Percentiles rank a stretch among this genome's conserved stretches.
Conservation (phyloP, 306 rosid species). For the Ormosia emarginata region DNA sequence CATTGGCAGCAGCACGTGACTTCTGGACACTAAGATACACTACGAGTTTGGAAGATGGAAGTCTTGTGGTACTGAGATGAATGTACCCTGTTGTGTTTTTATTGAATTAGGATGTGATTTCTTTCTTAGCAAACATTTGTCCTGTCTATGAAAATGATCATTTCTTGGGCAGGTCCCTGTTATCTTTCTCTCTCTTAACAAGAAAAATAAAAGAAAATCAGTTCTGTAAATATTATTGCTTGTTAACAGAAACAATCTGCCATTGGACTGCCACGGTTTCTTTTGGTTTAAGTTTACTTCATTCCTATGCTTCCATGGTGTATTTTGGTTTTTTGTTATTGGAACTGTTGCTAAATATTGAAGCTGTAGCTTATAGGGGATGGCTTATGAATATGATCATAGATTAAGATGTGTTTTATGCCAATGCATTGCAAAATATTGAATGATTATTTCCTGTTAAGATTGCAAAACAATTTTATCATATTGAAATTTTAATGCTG, state of each 20-base stretch:
- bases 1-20: conserved; percentile 96
- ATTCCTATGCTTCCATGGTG: neutral
- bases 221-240: too few species aligned
- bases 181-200: too few species aligned
- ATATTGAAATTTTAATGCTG: neutral
- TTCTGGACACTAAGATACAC: conserved; percentile 92
- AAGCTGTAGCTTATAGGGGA: neutral
- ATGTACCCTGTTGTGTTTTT: neutral
- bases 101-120: neutral
- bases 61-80: conserved; percentile 78
- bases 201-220: too few species aligned
- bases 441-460: neutral
- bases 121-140: neutral
- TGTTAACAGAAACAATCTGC: too few species aligned
- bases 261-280: neutral
- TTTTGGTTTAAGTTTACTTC: neutral
- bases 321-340: neutral
- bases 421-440: neutral
- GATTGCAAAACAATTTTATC: neutral
- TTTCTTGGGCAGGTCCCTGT: neutral
- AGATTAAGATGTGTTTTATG: neutral
- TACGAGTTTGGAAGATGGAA: conserved; percentile 88
- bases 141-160: neutral
- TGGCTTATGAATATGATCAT: neutral
- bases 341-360: neutral